A percentile compares a stretch with the other conserved stretches of the same genome.
These are phyloP conservation scores for Aeschynomene evenia DNA, from an alignment of 306 rosid genomes.

Conservation along the genomic window DNA sequence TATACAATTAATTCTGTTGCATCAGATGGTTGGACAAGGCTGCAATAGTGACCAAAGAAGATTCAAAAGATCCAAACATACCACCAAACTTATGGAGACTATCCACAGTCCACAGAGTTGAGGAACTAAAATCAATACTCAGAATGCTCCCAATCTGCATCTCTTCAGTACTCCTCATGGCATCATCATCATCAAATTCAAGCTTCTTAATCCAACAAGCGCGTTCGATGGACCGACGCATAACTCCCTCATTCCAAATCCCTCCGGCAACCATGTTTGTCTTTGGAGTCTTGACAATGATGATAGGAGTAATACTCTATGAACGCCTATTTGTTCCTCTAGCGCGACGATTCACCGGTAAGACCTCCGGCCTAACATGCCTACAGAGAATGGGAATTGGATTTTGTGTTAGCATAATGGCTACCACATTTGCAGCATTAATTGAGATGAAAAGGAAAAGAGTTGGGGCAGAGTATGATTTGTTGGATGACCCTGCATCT, in stretches of 20 bases:
- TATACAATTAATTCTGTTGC: too few relatives aligned
- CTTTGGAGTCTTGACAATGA: constrained; percentile 43
- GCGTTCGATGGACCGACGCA: constrained; percentile 51
- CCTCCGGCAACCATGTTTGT: constrained; percentile 50
- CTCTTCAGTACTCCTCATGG: constrained; percentile 37
- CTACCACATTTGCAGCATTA: constrained; percentile 35
- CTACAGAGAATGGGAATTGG: constrained; percentile 69
- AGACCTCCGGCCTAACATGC: constrained; percentile 56
- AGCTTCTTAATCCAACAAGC: constrained; percentile 60
- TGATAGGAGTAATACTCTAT: constrained; percentile 47
- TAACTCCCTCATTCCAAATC: constrained; percentile 42
- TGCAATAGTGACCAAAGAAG: constrained; percentile 32
- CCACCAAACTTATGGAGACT: constrained; percentile 56
- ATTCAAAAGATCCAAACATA: not conserved
- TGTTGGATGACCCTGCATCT: constrained; percentile 44
- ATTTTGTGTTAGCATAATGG: constrained; percentile 37
- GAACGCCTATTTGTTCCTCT: constrained; percentile 56
- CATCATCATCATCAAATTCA: constrained; percentile 43
- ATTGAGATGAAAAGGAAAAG: constrained; percentile 47
- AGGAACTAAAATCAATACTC: constrained; percentile 57
- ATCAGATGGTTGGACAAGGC: constrained; percentile 64
- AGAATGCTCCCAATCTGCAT: constrained; percentile 61
- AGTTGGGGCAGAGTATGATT: constrained; percentile 32
- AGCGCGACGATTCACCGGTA: constrained; percentile 39
- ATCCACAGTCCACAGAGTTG: constrained; percentile 54